phyloP scores from a whole-genome alignment of 202 grass and related monocot genomes.

The Schoenoplectus tabernaemontani region DNA sequence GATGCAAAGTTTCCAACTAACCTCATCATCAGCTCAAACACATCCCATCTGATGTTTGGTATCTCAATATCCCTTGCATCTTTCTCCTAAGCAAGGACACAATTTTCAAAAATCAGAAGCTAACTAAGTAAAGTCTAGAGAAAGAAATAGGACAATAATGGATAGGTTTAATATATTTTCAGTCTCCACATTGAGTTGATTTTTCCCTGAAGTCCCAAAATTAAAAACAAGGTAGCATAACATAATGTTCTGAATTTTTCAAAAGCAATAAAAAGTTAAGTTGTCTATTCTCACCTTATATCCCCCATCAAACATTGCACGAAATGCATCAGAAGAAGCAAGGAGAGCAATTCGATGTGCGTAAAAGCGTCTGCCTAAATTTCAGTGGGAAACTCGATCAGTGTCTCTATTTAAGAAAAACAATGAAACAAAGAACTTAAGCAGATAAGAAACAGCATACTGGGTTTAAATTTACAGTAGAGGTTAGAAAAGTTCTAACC shows the following conservation, averaged over 20 bases:
- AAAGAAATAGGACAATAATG: constrained; percentile 4
- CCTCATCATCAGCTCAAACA: constrained; percentile 99
- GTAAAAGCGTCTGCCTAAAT: constrained; percentile 82
- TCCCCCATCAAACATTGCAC: constrained; percentile 99
- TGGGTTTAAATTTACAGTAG: neutral
- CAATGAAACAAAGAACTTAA: neutral
- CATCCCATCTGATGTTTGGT: constrained; percentile 88
- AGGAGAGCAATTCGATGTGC: constrained; percentile 97
- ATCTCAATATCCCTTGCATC: constrained; percentile 99
- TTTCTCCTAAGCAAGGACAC: constrained; percentile 71
- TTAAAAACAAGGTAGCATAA: neutral
- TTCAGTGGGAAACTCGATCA: constrained; percentile 16
- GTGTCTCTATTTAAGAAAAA: neutral
- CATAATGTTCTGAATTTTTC: constrained; percentile 16
- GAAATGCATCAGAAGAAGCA: constrained; percentile 98
- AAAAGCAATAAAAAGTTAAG: constrained; percentile 17
- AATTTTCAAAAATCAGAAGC: neutral
- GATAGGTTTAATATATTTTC: neutral
- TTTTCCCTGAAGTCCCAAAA: neutral
- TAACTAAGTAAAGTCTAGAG: neutral
- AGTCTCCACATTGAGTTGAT: neutral
- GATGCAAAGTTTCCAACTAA: constrained; percentile 19
- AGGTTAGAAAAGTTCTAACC: constrained; percentile 28
- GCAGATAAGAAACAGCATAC: constrained; percentile 3
- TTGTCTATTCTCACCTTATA: constrained; percentile 66